phyloP scores from a whole-genome alignment of 106 monocot species.

The Hemerocallis citrina region DNA sequence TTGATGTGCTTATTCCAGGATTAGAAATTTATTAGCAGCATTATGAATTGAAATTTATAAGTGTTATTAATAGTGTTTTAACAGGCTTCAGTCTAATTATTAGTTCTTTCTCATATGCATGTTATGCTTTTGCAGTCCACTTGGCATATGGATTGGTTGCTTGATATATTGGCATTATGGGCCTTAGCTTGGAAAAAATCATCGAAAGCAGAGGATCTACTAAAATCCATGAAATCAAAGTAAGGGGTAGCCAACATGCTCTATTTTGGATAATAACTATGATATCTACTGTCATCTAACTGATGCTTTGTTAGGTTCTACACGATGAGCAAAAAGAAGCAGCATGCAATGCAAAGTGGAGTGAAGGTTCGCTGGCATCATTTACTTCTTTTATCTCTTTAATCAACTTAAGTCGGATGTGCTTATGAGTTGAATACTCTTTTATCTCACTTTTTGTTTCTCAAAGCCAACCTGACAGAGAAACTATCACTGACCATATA shows the following conservation, averaged over 20 bases:
- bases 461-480: not conserved
- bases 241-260: slow-evolving; percentile 4
- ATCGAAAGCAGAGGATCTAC: slow-evolving; percentile 36
- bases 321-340: slow-evolving; percentile 44
- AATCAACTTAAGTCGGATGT: too few relatives aligned
- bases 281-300: not conserved
- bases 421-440: too few relatives aligned
- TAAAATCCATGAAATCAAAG: slow-evolving; percentile 65
- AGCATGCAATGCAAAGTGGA: slow-evolving; percentile 48
- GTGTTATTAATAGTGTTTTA: not conserved
- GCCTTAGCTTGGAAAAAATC: slow-evolving; percentile 43
- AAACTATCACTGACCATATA: not conserved
- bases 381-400: slow-evolving; percentile 3
- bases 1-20: not conserved
- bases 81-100: not conserved
- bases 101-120: slow-evolving; percentile 1
- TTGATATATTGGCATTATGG: slow-evolving; percentile 76
- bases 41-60: not conserved
- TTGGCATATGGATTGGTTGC: slow-evolving; percentile 76
- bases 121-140: slow-evolving; percentile 29
- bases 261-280: not conserved
- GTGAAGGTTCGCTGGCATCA: slow-evolving; percentile 27
- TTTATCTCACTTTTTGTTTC: not conserved
- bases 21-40: not conserved
- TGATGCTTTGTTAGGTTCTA: slow-evolving; percentile 28